Base-by-base conservation (phyloP, 805 yeast species). In the Torulaspora delbrueckii region DNA sequence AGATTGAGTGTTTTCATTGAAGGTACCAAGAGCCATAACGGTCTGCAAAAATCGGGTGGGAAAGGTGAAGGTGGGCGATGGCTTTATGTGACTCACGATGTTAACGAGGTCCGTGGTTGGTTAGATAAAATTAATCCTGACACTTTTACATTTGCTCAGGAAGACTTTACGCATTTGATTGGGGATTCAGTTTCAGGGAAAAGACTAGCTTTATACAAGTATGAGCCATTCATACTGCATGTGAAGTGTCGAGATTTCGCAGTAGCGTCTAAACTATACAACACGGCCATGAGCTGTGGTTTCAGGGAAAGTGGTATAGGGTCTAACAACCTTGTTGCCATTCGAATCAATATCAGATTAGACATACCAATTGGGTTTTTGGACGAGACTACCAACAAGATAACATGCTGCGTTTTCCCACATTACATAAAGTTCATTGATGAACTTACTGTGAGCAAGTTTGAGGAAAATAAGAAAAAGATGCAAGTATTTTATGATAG, bases 221-320 rank as follows among this genome's bases (percentile, higher is more conserved):
- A 81, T 54, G 96, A 88, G 66, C 95, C 96, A 3, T 73, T 88
- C 62, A 87, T 88, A 40, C 66, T 87, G 39, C 96, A 88, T 63
- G 88, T 88, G 4, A 83, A 86, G 57, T 86, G 96, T 57, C 72
- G 91, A 37, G 75, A 79, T 53, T 64, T 72, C 22, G 68, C 64
- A 10, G 64, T 73, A 4, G 95, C 96, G 0, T 71, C 74, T n/a
- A 66, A 65, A 32, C 62, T 88, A 8, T 86, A 81, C 52, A 77
- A 81, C 30, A 66, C 77, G 0, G 95, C 95, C 0, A 82, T 87
- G 86, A 74, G 76, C 2, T 83, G 93, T 66, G 96, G 96, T 2
- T 88, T 84, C 58, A 73, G 96, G 57, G 96, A 88, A 63, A 76
- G 86, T 25, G 96, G 96, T 0, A 86, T 88, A 37, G 95, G 95